These are phyloP conservation scores for Microthlaspi erraticum DNA, from an alignment of 345 rosid species.

Conservation along the genomic window DNA sequence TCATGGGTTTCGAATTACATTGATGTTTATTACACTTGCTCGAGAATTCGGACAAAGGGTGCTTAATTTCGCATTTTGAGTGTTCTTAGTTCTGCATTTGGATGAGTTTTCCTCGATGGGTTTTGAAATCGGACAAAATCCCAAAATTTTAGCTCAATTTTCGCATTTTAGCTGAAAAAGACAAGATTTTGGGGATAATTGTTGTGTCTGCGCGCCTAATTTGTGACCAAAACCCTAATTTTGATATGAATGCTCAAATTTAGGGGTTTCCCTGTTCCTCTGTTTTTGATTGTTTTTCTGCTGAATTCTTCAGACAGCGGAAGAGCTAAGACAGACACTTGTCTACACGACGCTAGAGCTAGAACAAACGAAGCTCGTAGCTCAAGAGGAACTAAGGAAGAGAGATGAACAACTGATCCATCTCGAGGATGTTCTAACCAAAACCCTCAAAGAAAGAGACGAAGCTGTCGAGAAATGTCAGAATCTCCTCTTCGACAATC, in stretches of 20 bases:
- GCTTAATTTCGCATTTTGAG: background rate
- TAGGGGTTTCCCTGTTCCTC: constrained; percentile 1
- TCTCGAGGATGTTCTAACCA: constrained; percentile 60
- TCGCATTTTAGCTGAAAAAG: constrained; percentile 11
- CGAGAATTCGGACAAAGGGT: background rate
- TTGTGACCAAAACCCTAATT: constrained; percentile 16
- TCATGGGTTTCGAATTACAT: constrained; percentile 11
- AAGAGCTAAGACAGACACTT: constrained; percentile 77
- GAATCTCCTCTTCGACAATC: constrained; percentile 60
- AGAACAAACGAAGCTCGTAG: constrained; percentile 70
- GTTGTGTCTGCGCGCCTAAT: background rate
- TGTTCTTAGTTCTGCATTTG: background rate
- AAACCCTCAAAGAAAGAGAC: constrained; percentile 69
- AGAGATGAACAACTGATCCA: constrained; percentile 72
- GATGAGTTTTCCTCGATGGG: background rate
- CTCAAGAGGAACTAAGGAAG: constrained; percentile 78
- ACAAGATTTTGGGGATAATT: background rate
- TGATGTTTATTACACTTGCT: background rate
- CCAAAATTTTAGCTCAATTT: background rate
- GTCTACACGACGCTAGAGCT: constrained; percentile 72
- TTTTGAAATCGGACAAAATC: background rate
- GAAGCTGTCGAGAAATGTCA: constrained; percentile 71
- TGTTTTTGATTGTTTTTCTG: background rate
- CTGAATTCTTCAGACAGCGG: constrained; percentile 60
- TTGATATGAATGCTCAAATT: constrained; percentile 3